Evolutionary conservation across 176 grass and related monocot genomes (phyloP), one percentile per base, ranked within the genome.

Genomic region (Chrysopogon serrulatus): DNA sequence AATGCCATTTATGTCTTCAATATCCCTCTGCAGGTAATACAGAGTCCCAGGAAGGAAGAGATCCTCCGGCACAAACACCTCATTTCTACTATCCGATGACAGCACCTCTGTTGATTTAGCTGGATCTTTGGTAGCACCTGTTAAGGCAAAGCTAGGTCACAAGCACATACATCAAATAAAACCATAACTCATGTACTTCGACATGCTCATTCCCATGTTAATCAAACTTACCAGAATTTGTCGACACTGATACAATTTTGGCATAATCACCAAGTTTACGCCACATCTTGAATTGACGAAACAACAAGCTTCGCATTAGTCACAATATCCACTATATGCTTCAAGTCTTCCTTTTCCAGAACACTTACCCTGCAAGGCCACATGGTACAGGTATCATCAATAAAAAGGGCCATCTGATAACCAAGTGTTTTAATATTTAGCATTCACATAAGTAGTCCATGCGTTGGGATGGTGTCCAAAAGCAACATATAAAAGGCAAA

Each of bases 341-440:
- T 95, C 93, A 79, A 95, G 53, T 98, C 96, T 92, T 98, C 93
- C 85, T 93, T 95, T 49, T 95, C 91, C 70, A 98, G 65, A 80
- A 95, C 84, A 62, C 80, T 93, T 76, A 84, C 90, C 96, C 96
- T 98, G 82, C 70, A 97, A 76, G 77, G 48, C 48, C 74, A 36
- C 40, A 65, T 57, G 24, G 26, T 82, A 53, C 45, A 72, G 17
- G 43, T 2, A 59, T 49, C 37, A 21, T 68, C 10, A 19, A 76
- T 10, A 56, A 43, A n/a, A n/a, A 71, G 12, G 14, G 47, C 2
- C 61, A 80, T 40, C 32, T 19, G 24, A 40, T 44, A n/a, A 42
- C 71, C 17, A 33, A 7, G 23, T 51, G 12, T 61, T 71, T 44
- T 28, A 43, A 27, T 17, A 32, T 30, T 16, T 54, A 48, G 32